Evolutionary conservation across 805 yeast species (phyloP).

Genomic region (Saccharomycopsis capsularis): DNA sequence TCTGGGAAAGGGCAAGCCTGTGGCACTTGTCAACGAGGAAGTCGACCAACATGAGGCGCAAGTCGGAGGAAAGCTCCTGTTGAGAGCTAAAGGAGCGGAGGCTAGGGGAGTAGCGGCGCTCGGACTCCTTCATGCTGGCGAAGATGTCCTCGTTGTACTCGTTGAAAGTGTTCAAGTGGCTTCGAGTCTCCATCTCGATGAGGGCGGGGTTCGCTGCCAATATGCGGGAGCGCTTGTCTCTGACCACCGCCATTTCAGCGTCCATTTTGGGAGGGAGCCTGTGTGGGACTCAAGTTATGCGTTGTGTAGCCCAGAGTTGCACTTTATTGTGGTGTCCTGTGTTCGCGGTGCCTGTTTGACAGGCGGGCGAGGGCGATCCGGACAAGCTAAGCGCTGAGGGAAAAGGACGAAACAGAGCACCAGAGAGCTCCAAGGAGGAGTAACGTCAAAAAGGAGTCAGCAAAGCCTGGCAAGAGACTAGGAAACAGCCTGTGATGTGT

Average conservation of each 20-base stretch:
- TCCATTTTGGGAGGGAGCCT: no score
- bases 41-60: constrained; percentile 10
- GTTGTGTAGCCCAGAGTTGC: no score
- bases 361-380: no score
- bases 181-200: constrained; percentile 5
- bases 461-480: no score
- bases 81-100: constrained; percentile 11
- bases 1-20: constrained; percentile 1
- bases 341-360: no score
- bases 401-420: no score
- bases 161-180: constrained; percentile 10
- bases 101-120: constrained; percentile 4
- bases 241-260: not conserved
- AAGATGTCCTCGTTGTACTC: constrained; percentile 15
- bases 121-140: not conserved
- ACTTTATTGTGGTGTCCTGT: no score
- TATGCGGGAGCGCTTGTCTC: not conserved
- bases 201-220: constrained; percentile 8
- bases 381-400: no score
- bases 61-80: constrained; percentile 11
- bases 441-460: no score
- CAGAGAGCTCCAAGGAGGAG: no score
- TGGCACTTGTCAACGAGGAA: constrained; percentile 7
- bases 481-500: no score
- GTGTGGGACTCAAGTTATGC: no score